These are phyloP conservation scores for Neurospora pannonica DNA, from an alignment of 495 filamentous ascomycete genomes.

Conservation along the genomic window DNA sequence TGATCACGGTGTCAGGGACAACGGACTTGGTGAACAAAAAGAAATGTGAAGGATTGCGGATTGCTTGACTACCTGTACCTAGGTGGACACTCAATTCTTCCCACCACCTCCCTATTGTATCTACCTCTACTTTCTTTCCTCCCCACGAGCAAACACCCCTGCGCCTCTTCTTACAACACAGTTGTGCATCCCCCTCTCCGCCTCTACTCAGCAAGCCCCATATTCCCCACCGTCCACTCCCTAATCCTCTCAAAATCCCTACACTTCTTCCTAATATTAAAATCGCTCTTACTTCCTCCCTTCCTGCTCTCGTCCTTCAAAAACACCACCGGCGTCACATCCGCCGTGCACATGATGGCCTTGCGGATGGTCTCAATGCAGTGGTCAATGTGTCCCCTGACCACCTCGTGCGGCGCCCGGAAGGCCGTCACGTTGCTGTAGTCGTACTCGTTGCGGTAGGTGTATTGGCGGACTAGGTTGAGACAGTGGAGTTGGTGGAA, in stretches of 20 bases:
- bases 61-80: no score
- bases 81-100: no score
- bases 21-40: no score
- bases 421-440: constrained; percentile 1
- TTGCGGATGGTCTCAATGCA: not conserved
- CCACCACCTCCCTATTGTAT: no score
- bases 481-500: not conserved
- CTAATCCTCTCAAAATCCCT: not conserved
- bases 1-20: no score
- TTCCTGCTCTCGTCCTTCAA: not conserved
- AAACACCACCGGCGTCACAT: not conserved
- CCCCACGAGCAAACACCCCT: no score
- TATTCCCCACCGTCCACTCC: not conserved
- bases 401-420: not conserved
- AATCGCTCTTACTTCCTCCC: not conserved
- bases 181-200: no score
- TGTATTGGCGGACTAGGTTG: not conserved
- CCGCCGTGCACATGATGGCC: constrained; percentile 2
- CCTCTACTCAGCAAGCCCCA: not conserved
- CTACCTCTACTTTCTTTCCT: no score
- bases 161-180: no score
- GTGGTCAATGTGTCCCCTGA: not conserved
- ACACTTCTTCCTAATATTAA: not conserved
- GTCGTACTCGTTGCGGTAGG: not conserved
- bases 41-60: no score